Evolutionary conservation across 2,329 filamentous ascomycete genomes (phyloP).

Genomic region (Tolypocladium endophyticum): DNA sequence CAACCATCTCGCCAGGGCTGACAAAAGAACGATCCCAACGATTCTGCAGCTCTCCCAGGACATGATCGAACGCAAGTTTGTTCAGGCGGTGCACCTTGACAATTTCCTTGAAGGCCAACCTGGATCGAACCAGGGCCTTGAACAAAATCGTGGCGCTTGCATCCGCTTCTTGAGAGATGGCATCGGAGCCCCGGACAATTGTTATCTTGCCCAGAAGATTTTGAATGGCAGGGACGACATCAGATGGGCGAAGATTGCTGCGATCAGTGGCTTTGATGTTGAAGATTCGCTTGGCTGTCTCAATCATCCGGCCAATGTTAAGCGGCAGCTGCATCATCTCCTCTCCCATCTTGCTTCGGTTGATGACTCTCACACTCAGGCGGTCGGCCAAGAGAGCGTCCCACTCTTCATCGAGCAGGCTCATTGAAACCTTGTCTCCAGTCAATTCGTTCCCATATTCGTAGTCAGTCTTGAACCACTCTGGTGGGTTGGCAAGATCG

Average conservation of each 20-base stretch:
- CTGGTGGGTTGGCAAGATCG: constrained; percentile 51
- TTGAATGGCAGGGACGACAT: constrained; percentile 73
- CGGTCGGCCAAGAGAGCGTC: constrained; percentile 69
- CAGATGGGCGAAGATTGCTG: constrained; percentile 80
- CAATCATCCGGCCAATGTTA: constrained; percentile 83
- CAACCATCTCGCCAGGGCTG: constrained; percentile 95
- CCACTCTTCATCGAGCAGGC: constrained; percentile 79
- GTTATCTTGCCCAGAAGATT: constrained; percentile 66
- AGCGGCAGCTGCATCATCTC: constrained; percentile 85
- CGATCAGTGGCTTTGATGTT: constrained; percentile 75
- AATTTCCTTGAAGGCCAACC: constrained; percentile 85
- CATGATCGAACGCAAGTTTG: constrained; percentile 84
- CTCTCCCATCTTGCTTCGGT: constrained; percentile 59
- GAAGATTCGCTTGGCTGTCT: constrained; percentile 83
- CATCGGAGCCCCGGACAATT: constrained; percentile 77
- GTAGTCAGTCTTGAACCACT: constrained; percentile 47
- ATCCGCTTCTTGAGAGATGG: constrained; percentile 77
- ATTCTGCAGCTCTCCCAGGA: constrained; percentile 82
- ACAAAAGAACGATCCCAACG: constrained; percentile 80
- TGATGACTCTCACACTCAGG: constrained; percentile 60
- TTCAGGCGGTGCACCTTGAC: constrained; percentile 78
- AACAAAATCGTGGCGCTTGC: constrained; percentile 80
- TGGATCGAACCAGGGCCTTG: constrained; percentile 83
- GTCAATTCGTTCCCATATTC: constrained; percentile 80
- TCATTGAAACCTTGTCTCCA: constrained; percentile 80